phyloP scores from a whole-genome alignment of 192 early-diverging fungal genomes.

The Coemansia sp. region DNA sequence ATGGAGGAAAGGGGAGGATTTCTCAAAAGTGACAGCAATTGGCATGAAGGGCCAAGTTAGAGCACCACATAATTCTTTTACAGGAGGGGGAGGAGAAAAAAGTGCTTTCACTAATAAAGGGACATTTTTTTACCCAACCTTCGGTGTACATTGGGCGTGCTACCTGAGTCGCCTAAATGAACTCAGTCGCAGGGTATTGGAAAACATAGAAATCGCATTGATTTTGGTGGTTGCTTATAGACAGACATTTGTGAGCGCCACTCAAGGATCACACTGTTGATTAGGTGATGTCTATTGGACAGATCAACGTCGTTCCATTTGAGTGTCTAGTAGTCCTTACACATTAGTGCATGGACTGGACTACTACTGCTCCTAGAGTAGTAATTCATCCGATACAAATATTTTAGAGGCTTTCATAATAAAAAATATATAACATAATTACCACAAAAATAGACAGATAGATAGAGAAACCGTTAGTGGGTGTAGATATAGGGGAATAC shows the following conservation, averaged over 20 bases:
- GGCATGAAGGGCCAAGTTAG: no score
- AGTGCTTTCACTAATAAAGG: no score
- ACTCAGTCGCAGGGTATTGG: slow-evolving; percentile 17
- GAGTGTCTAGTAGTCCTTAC: slow-evolving; percentile 20
- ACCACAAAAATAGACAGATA: slow-evolving; percentile 6
- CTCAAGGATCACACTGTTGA: slow-evolving; percentile 35
- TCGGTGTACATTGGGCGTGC: slow-evolving; percentile 46
- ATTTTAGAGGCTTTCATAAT: slow-evolving; percentile 6
- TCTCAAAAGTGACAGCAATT: no score
- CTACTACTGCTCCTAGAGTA: not conserved
- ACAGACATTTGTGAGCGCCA: slow-evolving; percentile 40
- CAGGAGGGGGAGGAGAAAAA: no score
- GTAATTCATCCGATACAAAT: not conserved
- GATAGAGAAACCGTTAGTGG: slow-evolving; percentile 6
- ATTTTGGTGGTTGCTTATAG: slow-evolving; percentile 48
- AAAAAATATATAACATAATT: slow-evolving; percentile 11
- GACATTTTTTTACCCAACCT: slow-evolving; percentile 11
- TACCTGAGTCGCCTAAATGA: slow-evolving; percentile 41
- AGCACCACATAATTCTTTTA: no score
- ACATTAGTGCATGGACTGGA: slow-evolving; percentile 22
- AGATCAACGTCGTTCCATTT: slow-evolving; percentile 34
- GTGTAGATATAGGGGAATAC: slow-evolving; percentile 49
- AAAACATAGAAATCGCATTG: not conserved
- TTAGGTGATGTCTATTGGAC: slow-evolving; percentile 32
- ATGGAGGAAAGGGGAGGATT: no score